phyloP scores from a whole-genome alignment of 2,329 filamentous ascomycete genomes.

The Pyricularia grisea region DNA sequence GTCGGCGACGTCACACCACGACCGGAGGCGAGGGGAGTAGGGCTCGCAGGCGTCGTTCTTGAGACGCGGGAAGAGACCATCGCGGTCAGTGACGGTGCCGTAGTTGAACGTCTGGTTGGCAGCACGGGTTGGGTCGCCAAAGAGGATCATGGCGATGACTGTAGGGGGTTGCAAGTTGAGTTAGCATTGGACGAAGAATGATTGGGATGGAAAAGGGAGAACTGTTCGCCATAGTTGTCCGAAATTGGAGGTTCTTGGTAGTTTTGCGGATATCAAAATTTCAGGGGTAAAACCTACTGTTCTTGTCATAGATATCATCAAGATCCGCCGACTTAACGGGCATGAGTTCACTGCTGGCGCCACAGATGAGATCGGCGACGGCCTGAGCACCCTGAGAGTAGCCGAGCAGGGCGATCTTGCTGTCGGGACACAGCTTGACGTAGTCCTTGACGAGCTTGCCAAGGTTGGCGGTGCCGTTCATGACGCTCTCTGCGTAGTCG shows the following conservation, averaged over 20 bases:
- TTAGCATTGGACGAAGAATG: background rate
- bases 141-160: slow-evolving; percentile 1
- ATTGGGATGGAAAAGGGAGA: background rate
- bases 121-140: slow-evolving; percentile 3
- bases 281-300: background rate
- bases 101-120: background rate
- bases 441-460: slow-evolving; percentile 43
- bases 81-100: background rate
- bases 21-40: slow-evolving; percentile 12
- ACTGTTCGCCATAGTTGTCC: background rate
- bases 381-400: slow-evolving; percentile 43
- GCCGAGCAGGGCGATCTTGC: slow-evolving; percentile 49
- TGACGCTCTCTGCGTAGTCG: slow-evolving; percentile 48
- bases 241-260: background rate
- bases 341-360: slow-evolving; percentile 12
- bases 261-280: background rate
- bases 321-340: background rate
- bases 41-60: slow-evolving; percentile 13
- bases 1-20: slow-evolving; percentile 17
- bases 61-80: slow-evolving; percentile 13
- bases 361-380: slow-evolving; percentile 19
- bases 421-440: slow-evolving; percentile 44
- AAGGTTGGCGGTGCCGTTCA: slow-evolving; percentile 43
- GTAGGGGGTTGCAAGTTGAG: background rate
- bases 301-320: background rate